A percentile compares a stretch with the other conserved stretches of the same genome.
These are phyloP conservation scores for Penicillium sp. DNA, from an alignment of 2,329 filamentous ascomycete genomes.

Conservation along the genomic window DNA sequence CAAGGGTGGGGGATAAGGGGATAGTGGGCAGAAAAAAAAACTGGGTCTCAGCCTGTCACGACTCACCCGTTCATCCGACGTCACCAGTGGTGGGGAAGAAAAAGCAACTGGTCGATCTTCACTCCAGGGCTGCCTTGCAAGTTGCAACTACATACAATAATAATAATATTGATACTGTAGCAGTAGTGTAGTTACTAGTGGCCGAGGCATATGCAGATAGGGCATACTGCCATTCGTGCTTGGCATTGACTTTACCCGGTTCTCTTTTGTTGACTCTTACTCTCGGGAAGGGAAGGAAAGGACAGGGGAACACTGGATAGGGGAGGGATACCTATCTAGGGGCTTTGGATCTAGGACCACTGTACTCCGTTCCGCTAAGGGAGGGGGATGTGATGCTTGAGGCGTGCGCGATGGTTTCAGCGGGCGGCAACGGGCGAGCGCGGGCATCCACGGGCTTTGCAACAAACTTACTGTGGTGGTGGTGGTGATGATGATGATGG, in stretches of 20 bases:
- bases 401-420: not conserved
- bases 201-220: not conserved
- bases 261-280: not conserved
- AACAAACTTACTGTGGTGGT: not conserved
- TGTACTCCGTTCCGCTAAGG: conserved; percentile 18
- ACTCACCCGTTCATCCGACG: conserved; percentile 20
- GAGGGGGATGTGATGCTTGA: not conserved
- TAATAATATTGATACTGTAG: no score
- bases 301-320: not conserved
- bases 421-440: not conserved
- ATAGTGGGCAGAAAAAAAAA: conserved; percentile 14
- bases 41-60: conserved; percentile 18
- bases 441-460: not conserved
- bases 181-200: not conserved
- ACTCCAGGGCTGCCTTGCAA: no score
- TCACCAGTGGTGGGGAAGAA: conserved; percentile 19
- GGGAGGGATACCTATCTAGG: not conserved
- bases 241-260: not conserved
- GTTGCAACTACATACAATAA: no score
- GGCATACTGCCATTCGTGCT: not conserved
- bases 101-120: conserved; percentile 10
- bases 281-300: not conserved
- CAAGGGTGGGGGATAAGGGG: conserved; percentile 8
- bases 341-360: conserved; percentile 15
- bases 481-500: not conserved